Conservation (phyloP, 192 early-diverging fungal species). For the Backusella mclennaniae region DNA sequence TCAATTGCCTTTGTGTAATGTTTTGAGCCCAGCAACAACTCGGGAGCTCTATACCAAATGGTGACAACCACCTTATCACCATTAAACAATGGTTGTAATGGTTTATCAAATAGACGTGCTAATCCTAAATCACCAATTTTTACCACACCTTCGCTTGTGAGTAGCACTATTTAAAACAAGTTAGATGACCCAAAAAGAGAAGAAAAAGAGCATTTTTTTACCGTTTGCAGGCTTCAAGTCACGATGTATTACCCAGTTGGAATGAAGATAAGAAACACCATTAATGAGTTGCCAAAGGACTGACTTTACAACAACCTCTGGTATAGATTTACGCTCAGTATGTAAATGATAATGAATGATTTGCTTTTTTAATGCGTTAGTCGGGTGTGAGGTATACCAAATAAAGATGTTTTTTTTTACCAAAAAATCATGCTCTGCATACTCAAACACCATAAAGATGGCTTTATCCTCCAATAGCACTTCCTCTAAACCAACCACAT, state of each 20-base stretch:
- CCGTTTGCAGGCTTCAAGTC: conserved; percentile 94
- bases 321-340: conserved; percentile 72
- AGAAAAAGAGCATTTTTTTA: not conserved
- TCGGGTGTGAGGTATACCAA: not conserved
- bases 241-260: conserved; percentile 80
- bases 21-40: conserved; percentile 83
- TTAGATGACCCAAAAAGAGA: too few relatives aligned
- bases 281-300: conserved; percentile 87
- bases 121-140: conserved; percentile 95
- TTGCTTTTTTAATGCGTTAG: conserved; percentile 46
- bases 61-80: conserved; percentile 91
- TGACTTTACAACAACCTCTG: conserved; percentile 84
- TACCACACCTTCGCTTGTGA: conserved; percentile 85
- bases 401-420: conserved; percentile 32
- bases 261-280: conserved; percentile 86
- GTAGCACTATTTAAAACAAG: conserved; percentile 51
- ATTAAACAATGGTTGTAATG: conserved; percentile 76
- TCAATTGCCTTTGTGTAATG: conserved; percentile 83
- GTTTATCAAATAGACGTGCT: conserved; percentile 75
- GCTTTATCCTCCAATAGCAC: conserved; percentile 91
- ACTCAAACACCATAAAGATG: conserved; percentile 97
- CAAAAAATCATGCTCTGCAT: conserved; percentile 92
- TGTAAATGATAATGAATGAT: conserved; percentile 91
- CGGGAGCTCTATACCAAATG: conserved; percentile 96
- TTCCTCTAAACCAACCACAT: conserved; percentile 84